A percentile compares a stretch with the other conserved stretches of the same genome.
These are phyloP conservation scores for Fusarium mexicanum DNA, from an alignment of 2,329 filamentous ascomycete genomes.

Conservation along the genomic window DNA sequence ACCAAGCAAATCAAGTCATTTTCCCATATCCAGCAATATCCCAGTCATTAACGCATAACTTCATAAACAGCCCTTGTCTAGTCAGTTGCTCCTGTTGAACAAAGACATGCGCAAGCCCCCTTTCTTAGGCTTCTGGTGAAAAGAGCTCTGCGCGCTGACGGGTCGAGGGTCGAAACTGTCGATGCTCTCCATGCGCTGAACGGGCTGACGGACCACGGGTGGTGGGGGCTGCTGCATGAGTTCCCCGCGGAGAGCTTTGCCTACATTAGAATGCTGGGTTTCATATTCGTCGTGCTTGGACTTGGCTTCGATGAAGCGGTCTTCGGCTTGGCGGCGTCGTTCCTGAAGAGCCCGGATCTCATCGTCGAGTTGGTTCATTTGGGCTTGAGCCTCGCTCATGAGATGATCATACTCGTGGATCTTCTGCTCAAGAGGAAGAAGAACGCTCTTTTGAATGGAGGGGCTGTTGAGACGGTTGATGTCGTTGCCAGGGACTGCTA, in stretches of 20 bases:
- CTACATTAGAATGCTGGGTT: too few species aligned
- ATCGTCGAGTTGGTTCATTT: conserved; percentile 55
- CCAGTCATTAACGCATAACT: conserved; percentile 32
- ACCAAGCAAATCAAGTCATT: conserved; percentile 1
- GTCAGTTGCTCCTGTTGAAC: conserved; percentile 34
- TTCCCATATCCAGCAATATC: neutral
- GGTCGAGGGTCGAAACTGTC: conserved; percentile 38
- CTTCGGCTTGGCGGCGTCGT: conserved; percentile 52
- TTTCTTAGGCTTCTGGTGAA: conserved; percentile 29
- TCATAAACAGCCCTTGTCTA: conserved; percentile 13
- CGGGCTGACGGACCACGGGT: conserved; percentile 7
- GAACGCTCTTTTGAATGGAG: conserved; percentile 54
- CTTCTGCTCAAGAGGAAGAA: conserved; percentile 57
- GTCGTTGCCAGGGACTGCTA: conserved; percentile 28
- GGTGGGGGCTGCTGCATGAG: conserved; percentile 24
- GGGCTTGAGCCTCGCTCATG: conserved; percentile 54
- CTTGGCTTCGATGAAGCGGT: conserved; percentile 55
- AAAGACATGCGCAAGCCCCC: conserved; percentile 36
- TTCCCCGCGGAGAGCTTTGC: conserved; percentile 55
- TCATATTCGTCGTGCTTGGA: conserved; percentile 57
- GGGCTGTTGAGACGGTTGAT: conserved; percentile 58
- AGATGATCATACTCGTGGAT: conserved; percentile 55
- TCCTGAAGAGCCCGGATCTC: conserved; percentile 55
- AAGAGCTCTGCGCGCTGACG: conserved; percentile 36
- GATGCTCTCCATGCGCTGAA: conserved; percentile 37